These are phyloP conservation scores for Fusarium sambucinum DNA, from an alignment of 2,329 filamentous ascomycete genomes.

Conservation along the genomic window DNA sequence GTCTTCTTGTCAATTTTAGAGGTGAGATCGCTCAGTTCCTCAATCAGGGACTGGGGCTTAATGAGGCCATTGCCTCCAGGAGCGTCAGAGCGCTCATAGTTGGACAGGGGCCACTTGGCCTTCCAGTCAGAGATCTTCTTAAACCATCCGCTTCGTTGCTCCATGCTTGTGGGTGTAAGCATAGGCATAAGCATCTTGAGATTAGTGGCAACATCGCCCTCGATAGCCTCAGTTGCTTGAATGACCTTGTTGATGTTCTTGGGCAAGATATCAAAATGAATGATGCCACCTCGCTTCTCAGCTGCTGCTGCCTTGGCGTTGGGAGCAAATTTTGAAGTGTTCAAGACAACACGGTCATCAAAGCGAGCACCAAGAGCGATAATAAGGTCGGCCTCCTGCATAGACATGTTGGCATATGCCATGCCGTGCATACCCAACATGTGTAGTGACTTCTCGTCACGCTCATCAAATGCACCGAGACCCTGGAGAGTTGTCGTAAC, in stretches of 20 bases:
- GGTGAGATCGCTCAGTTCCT: conserved; percentile 70
- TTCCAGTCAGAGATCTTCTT: conserved; percentile 92
- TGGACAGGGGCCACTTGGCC: conserved; percentile 83
- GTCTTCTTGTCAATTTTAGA: background rate
- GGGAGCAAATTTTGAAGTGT: conserved; percentile 88
- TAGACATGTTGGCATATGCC: conserved; percentile 97
- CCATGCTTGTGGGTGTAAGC: conserved; percentile 71
- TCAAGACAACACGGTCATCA: conserved; percentile 92
- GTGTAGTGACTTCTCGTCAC: conserved; percentile 92
- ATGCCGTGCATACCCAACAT: conserved; percentile 99
- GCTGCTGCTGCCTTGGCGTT: conserved; percentile 85
- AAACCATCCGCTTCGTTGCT: conserved; percentile 86
- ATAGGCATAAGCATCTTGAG: conserved; percentile 79
- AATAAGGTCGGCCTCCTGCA: conserved; percentile 96
- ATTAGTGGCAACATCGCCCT: conserved; percentile 89
- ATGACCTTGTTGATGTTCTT: conserved; percentile 99
- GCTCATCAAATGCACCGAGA: conserved; percentile 91
- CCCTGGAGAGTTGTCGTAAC: conserved; percentile 97
- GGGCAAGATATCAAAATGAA: conserved; percentile 98
- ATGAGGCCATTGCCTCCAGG: conserved; percentile 74
- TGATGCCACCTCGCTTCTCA: conserved; percentile 90
- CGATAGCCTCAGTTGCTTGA: conserved; percentile 93
- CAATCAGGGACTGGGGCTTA: conserved; percentile 94
- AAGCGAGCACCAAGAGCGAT: conserved; percentile 94
- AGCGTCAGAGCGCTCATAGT: conserved; percentile 81